These are phyloP conservation scores for Nephelium lappaceum DNA, from an alignment of 345 rosid species.

Conservation along the genomic window DNA sequence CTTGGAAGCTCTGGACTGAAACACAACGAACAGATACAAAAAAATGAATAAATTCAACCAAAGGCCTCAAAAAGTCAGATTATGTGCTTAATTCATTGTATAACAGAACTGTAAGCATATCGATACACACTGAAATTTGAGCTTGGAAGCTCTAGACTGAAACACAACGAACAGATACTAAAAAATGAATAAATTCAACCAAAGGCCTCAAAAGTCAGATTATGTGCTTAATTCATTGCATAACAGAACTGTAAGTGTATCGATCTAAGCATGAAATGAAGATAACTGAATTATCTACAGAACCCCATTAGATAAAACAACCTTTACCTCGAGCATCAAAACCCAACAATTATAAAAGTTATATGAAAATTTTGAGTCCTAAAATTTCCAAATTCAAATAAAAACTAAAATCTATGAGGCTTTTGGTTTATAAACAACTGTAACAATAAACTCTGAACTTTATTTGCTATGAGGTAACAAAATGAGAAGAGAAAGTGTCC, in stretches of 20 bases:
- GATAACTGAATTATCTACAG: background rate
- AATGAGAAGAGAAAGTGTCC: conserved; percentile 20
- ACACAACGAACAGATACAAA: conserved; percentile 21
- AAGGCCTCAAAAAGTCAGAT: no score
- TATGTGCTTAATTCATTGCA: no score
- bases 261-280: background rate
- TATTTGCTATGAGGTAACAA: background rate
- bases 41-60: background rate
- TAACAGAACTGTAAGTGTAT: no score
- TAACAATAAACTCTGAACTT: background rate
- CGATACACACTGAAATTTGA: conserved; percentile 68
- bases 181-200: background rate
- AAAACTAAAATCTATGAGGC: background rate
- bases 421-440: conserved; percentile 7
- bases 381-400: background rate
- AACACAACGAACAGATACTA: conserved; percentile 23
- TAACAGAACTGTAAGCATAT: no score
- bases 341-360: background rate
- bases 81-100: no score
- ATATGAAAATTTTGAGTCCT: background rate
- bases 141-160: conserved; percentile 93
- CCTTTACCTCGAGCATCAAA: background rate
- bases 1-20: conserved; percentile 92
- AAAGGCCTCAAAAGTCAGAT: no score
- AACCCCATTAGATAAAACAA: background rate